These are phyloP conservation scores for Mariannaea sp. DNA, from an alignment of 2,329 filamentous ascomycete species.

Conservation along the genomic window DNA sequence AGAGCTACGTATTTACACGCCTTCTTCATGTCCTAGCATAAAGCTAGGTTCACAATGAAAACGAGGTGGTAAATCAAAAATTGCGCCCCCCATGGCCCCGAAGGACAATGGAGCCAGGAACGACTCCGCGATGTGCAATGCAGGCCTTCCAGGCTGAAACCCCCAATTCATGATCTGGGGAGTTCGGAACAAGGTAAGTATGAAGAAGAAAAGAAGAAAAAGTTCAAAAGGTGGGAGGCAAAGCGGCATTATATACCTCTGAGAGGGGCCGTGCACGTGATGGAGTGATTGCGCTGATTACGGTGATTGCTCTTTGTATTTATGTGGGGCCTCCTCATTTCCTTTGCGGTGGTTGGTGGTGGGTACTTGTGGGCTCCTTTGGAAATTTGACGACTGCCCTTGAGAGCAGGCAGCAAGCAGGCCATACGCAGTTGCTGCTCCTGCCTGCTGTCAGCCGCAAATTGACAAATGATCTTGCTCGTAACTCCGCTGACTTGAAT, in stretches of 20 bases:
- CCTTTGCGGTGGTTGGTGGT: not conserved
- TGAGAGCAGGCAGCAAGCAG: not conserved
- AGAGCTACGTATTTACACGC: not conserved
- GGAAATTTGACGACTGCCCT: not conserved
- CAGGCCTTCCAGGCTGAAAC: slow-evolving; percentile 52
- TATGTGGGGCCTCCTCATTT: not conserved
- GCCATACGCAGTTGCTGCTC: not conserved
- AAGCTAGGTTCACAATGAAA: slow-evolving; percentile 52
- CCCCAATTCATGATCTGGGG: slow-evolving; percentile 51
- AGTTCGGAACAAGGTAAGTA: slow-evolving; percentile 56
- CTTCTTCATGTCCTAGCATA: slow-evolving; percentile 50
- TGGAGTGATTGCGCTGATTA: slow-evolving; percentile 7
- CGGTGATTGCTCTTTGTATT: no score
- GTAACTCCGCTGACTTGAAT: no score
- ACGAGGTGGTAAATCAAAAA: slow-evolving; percentile 50
- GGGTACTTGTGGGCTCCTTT: not conserved
- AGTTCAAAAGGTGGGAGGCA: not conserved
- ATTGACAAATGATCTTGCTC: not conserved
- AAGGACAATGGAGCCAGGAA: slow-evolving; percentile 56
- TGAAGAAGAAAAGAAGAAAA: slow-evolving; percentile 43
- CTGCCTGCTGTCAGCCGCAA: not conserved
- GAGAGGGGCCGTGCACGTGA: not conserved
- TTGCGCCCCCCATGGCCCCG: slow-evolving; percentile 56
- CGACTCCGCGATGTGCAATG: slow-evolving; percentile 59
- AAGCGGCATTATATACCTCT: slow-evolving; percentile 26